phyloP scores from a whole-genome alignment of 805 yeast genomes.

The Clavispora fructus region DNA sequence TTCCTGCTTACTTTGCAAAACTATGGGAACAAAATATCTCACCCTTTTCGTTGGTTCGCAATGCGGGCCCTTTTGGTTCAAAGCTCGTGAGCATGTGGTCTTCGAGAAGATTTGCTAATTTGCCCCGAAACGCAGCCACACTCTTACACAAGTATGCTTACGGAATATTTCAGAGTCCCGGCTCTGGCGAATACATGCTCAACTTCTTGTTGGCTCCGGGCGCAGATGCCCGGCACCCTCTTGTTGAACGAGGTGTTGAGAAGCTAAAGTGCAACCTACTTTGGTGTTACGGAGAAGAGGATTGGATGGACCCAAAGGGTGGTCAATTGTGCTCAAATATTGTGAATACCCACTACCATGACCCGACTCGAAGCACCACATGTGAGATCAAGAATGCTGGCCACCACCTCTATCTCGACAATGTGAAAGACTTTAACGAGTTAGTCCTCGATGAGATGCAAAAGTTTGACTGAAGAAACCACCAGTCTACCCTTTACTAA shows the following conservation, averaged over 20 bases:
- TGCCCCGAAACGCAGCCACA: conserved; percentile 40
- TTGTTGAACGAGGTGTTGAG: conserved; percentile 46
- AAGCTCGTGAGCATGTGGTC: conserved; percentile 88
- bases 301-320: conserved; percentile 56
- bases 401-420: conserved; percentile 77
- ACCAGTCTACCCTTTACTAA: background rate
- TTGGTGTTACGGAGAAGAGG: conserved; percentile 84
- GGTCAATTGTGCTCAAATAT: conserved; percentile 38
- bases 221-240: conserved; percentile 78
- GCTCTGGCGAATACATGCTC: conserved; percentile 91
- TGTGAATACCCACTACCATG: conserved; percentile 19
- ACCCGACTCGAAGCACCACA: conserved; percentile 21
- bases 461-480: background rate
- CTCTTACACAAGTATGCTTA: conserved; percentile 76
- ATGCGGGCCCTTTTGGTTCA: conserved; percentile 79
- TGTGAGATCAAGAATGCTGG: conserved; percentile 54
- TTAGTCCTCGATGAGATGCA: conserved; percentile 50
- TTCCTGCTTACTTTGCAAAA: conserved; percentile 73
- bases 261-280: conserved; percentile 53
- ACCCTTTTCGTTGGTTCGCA: conserved; percentile 77
- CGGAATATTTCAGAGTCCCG: conserved; percentile 76
- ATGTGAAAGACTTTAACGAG: conserved; percentile 48
- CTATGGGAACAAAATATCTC: conserved; percentile 86
- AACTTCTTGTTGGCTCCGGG: conserved; percentile 85
- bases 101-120: conserved; percentile 65